Percentiles rank a stretch among this genome's conserved stretches.
phyloP scores from a whole-genome alignment of 768 basidiomycete species.

The Amanita exitialis region DNA sequence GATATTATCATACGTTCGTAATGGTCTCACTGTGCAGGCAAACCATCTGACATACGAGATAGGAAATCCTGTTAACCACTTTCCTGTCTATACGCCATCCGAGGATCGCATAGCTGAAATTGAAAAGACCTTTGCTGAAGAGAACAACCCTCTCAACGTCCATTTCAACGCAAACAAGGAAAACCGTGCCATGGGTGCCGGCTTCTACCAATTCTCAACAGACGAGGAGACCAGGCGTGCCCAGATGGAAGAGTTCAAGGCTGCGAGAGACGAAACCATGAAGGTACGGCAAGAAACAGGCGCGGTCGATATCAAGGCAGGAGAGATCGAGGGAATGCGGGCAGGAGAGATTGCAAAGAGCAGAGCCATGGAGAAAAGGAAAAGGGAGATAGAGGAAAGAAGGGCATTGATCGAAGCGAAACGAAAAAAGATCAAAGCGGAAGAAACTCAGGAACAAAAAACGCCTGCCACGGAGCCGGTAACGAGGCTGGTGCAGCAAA shows the following conservation, averaged over 20 bases:
- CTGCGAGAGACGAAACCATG: slow-evolving; percentile 63
- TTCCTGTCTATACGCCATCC: slow-evolving; percentile 82
- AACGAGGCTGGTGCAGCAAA: not conserved
- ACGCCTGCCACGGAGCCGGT: not conserved
- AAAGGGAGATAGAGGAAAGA: slow-evolving; percentile 64
- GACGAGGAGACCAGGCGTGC: slow-evolving; percentile 70
- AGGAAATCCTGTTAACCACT: slow-evolving; percentile 81
- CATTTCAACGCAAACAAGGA: slow-evolving; percentile 83
- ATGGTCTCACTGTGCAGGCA: not conserved
- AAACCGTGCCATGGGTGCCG: slow-evolving; percentile 83
- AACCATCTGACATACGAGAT: slow-evolving; percentile 6
- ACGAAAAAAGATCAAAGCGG: slow-evolving; percentile 38
- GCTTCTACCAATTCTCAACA: slow-evolving; percentile 82
- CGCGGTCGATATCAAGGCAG: slow-evolving; percentile 49
- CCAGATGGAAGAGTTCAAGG: slow-evolving; percentile 78
- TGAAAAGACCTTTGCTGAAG: slow-evolving; percentile 57
- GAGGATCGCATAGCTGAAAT: slow-evolving; percentile 72
- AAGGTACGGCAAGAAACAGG: slow-evolving; percentile 47
- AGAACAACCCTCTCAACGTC: slow-evolving; percentile 55
- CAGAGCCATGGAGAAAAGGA: slow-evolving; percentile 62
- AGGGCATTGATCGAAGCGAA: slow-evolving; percentile 54
- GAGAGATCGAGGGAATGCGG: slow-evolving; percentile 74
- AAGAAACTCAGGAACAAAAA: slow-evolving; percentile 8
- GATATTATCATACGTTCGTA: slow-evolving; percentile 49
- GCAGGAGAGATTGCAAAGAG: slow-evolving; percentile 30